These are phyloP conservation scores for Xylogone sp. DNA, from an alignment of 2,329 filamentous ascomycete genomes.

Conservation along the genomic window DNA sequence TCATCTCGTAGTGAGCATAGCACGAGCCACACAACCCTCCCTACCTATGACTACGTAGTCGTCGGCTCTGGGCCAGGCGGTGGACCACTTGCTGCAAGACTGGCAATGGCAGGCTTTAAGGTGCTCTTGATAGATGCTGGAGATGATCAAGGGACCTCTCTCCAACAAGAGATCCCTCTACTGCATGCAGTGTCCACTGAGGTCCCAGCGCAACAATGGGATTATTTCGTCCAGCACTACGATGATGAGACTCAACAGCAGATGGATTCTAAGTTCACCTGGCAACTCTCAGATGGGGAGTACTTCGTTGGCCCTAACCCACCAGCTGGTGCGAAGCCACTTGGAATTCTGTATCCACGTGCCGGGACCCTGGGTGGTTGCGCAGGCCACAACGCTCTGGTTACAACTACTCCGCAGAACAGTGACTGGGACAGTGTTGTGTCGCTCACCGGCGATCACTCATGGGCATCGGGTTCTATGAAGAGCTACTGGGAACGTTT, in stretches of 20 bases:
- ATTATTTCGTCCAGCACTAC: conserved; percentile 33
- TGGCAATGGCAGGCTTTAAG: conserved; percentile 47
- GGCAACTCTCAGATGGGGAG: conserved; percentile 25
- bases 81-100: conserved; percentile 44
- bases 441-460: conserved; percentile 18
- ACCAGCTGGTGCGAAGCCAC: conserved; percentile 16
- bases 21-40: background rate
- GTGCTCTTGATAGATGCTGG: conserved; percentile 52
- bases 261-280: too few relatives aligned
- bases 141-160: conserved; percentile 40
- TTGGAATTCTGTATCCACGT: conserved; percentile 27
- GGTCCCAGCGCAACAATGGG: conserved; percentile 45
- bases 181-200: conserved; percentile 43
- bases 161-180: conserved; percentile 45
- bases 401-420: conserved; percentile 15
- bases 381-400: conserved; percentile 19
- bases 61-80: conserved; percentile 50
- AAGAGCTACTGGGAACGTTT: conserved; percentile 15
- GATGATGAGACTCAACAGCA: conserved; percentile 11
- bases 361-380: conserved; percentile 28
- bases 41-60: conserved; percentile 49
- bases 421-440: conserved; percentile 20
- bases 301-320: conserved; percentile 21
- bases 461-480: conserved; percentile 20
- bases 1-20: too few relatives aligned